Evolutionary conservation across 1,284 basidiomycete species (phyloP).

Genomic region (Sporisorium scitamineum): DNA sequence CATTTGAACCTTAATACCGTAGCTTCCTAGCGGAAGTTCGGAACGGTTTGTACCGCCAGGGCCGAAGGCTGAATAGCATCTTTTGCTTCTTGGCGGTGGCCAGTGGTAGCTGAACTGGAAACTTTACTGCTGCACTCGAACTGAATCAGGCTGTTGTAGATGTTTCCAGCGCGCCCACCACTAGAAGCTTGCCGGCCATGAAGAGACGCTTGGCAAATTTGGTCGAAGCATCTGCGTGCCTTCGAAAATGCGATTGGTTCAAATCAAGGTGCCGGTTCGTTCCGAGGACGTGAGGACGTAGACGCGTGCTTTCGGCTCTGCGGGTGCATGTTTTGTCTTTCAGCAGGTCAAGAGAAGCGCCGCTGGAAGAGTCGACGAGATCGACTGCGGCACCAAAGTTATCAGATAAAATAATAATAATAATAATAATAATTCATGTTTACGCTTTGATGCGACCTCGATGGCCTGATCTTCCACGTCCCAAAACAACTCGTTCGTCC

Average conservation of each 20-base stretch:
- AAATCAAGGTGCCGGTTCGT: background rate
- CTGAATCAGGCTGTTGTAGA: background rate
- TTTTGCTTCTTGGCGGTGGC: background rate
- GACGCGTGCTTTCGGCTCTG: background rate
- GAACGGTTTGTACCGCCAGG: background rate
- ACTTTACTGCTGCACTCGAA: background rate
- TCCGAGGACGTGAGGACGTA: background rate
- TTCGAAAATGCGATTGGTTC: background rate
- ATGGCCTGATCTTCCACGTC: background rate
- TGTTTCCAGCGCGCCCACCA: background rate
- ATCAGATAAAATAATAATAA: background rate
- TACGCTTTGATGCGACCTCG: background rate
- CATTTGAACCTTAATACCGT: background rate
- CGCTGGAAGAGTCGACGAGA: background rate
- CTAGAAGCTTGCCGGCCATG: background rate
- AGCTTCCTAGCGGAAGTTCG: background rate
- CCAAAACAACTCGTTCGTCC: background rate
- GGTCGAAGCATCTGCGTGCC: background rate
- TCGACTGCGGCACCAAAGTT: background rate
- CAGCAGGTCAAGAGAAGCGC: background rate
- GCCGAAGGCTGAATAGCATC: background rate
- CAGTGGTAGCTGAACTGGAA: too few species aligned
- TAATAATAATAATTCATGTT: too few species aligned
- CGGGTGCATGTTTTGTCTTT: background rate
- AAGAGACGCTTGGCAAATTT: background rate